Evolutionary conservation across 495 filamentous ascomycete genomes (phyloP), one percentile per base, ranked within the genome.

Genomic region (Rhypophila decipiens): DNA sequence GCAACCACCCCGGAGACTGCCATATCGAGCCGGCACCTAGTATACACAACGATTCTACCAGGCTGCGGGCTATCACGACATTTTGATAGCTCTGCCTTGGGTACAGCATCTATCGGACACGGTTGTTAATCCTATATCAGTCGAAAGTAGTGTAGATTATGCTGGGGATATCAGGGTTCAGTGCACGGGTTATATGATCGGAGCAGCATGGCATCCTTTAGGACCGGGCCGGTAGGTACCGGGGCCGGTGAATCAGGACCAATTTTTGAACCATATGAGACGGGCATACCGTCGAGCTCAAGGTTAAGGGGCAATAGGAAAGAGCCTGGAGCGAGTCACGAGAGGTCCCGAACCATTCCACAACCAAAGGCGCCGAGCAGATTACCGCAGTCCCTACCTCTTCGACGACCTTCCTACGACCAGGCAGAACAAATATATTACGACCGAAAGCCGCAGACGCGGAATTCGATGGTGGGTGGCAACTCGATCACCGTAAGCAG

Each of bases 351-450:
- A 31, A 47, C 60, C 23, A 53, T 58, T 2, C 57, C 65, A 24
- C 68, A 66, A 29, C 51, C 63, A 19, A 63, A 52, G 38, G 46
- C 59, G 47, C 49, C 52, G 3, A 71, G 60, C 50, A 63, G 61
- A 36, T 54, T 67, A 48, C 67, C 69, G 31, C 66, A 68, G 31
- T 53, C 55, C 24, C 46, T 45, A 12, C 53, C 64, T 4, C 34
- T 49, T 24, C 61, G 61, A 44, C 53, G 50, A 9, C 60, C 60
- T 15, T 58, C 56, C 3, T 44, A 59, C 11, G 33, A 48, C 29
- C 58, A 61, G 19, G 7, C 44, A n/a, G 52, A 57, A 23, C 57
- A 47, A 31, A 55, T 63, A 17, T 60, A 51, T n/a, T 36, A 60
- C 39, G 52, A 47, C 33, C 63, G 64, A 19, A 59, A 61, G 24